phyloP scores from a whole-genome alignment of 192 early-diverging fungal genomes.

The Paraglomus occultum region DNA sequence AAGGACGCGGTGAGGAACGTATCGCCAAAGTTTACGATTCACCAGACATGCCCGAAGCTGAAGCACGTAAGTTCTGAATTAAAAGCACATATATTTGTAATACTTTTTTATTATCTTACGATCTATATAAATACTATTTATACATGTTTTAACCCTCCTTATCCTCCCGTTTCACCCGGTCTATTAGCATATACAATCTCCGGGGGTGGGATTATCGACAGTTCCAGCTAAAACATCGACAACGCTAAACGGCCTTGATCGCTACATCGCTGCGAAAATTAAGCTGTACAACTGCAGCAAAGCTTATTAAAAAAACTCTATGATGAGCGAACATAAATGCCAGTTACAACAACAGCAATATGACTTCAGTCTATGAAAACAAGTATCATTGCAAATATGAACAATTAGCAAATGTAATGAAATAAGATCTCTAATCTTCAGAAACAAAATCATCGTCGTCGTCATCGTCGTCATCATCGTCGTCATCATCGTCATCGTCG shows the following conservation, averaged over 20 bases:
- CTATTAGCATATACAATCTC: slow-evolving; percentile 64
- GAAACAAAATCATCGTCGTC: slow-evolving; percentile 45
- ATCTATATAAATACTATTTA: neutral
- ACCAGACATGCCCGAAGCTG: slow-evolving; percentile 74
- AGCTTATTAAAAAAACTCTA: neutral
- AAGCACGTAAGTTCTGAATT: slow-evolving; percentile 43
- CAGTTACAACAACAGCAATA: too few relatives aligned
- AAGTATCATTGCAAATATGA: neutral
- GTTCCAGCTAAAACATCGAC: slow-evolving; percentile 16
- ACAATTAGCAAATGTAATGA: too few relatives aligned
- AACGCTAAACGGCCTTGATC: neutral
- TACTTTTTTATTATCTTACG: neutral
- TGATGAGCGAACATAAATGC: too few relatives aligned
- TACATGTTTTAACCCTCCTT: neutral
- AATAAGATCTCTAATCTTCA: neutral
- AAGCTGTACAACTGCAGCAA: slow-evolving; percentile 4
- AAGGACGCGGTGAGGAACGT: slow-evolving; percentile 77
- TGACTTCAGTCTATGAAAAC: neutral
- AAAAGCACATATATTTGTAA: neutral
- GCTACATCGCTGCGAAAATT: neutral
- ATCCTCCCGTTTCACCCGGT: neutral
- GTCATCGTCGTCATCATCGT: slow-evolving; percentile 40
- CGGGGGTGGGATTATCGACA: slow-evolving; percentile 73
- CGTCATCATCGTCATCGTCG: slow-evolving; percentile 35
- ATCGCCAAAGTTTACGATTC: slow-evolving; percentile 84